Percentiles rank a stretch among this genome's conserved stretches.
Evolutionary conservation across 768 basidiomycete species (phyloP).

Genomic region (Coprinopsis marcescibilis): DNA sequence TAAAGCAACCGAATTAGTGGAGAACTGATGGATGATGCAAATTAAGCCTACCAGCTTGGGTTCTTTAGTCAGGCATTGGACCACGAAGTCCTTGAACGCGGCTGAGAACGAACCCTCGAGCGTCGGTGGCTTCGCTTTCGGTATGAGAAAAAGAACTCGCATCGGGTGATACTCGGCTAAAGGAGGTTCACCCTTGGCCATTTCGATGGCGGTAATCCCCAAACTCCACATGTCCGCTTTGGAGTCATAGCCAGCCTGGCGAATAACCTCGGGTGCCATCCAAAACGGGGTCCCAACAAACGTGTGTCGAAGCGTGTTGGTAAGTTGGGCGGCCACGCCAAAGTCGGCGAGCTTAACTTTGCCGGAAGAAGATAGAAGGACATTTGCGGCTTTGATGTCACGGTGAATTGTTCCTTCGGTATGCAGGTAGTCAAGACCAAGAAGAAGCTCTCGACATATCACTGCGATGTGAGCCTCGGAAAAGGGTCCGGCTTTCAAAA

Average conservation of each 20-base stretch:
- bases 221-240: conserved; percentile 98
- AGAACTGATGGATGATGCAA: conserved; percentile 1
- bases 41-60: conserved; percentile 59
- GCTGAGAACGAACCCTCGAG: conserved; percentile 82
- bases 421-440: conserved; percentile 96
- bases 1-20: conserved; percentile 24
- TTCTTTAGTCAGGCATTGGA: conserved; percentile 89
- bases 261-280: conserved; percentile 99
- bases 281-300: conserved; percentile 97
- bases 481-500: conserved; percentile 88
- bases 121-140: conserved; percentile 89
- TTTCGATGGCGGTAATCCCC: conserved; percentile 96
- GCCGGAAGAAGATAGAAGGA: conserved; percentile 84
- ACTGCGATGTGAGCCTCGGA: conserved; percentile 93
- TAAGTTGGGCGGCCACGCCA: conserved; percentile 96
- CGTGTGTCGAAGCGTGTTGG: conserved; percentile 89
- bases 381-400: conserved; percentile 98
- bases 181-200: conserved; percentile 97
- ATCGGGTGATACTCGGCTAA: conserved; percentile 97
- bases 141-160: conserved; percentile 96
- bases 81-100: conserved; percentile 91
- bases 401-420: conserved; percentile 94
- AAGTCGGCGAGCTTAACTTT: conserved; percentile 98
- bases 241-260: conserved; percentile 92
- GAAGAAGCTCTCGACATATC: conserved; percentile 86